Conservation (phyloP, 2,329 filamentous ascomycete species). For the Stachybotrys chartarum region DNA sequence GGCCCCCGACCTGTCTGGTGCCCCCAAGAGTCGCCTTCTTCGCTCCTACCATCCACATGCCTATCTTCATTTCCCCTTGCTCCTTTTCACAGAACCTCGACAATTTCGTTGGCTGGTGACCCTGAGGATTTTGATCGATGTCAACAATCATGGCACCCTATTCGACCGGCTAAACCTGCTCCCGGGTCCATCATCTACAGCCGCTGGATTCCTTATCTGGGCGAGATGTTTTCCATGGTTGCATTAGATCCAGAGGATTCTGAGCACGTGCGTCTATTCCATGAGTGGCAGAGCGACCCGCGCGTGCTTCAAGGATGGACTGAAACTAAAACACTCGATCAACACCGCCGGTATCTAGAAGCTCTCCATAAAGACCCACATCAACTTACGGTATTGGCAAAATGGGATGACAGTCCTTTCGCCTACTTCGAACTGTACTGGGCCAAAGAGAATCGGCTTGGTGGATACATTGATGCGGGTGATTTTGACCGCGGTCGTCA, state of each 20-base stretch:
- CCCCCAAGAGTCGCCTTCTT: constrained; percentile 33
- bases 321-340: constrained; percentile 66
- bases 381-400: constrained; percentile 60
- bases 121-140: constrained; percentile 30
- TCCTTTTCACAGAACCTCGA: constrained; percentile 38
- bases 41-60: constrained; percentile 25
- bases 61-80: constrained; percentile 42
- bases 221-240: constrained; percentile 73
- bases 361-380: constrained; percentile 65
- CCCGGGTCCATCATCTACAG: constrained; percentile 69
- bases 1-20: constrained; percentile 58
- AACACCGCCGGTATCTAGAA: constrained; percentile 66
- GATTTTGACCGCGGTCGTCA: constrained; percentile 54
- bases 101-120: constrained; percentile 29
- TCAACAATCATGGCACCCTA: constrained; percentile 59
- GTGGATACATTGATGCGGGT: constrained; percentile 46
- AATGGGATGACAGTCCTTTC: constrained; percentile 64
- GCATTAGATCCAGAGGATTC: constrained; percentile 59
- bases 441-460: constrained; percentile 56
- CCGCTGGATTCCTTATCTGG: constrained; percentile 68
- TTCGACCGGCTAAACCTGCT: constrained; percentile 63
- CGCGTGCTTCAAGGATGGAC: constrained; percentile 77
- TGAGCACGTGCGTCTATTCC: constrained; percentile 63
- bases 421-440: constrained; percentile 79
- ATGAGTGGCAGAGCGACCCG: constrained; percentile 77